Evolutionary conservation across 2,329 filamentous ascomycete genomes (phyloP), one percentile per base, ranked within the genome.

Genomic region (Emmonsiellopsis sp.): DNA sequence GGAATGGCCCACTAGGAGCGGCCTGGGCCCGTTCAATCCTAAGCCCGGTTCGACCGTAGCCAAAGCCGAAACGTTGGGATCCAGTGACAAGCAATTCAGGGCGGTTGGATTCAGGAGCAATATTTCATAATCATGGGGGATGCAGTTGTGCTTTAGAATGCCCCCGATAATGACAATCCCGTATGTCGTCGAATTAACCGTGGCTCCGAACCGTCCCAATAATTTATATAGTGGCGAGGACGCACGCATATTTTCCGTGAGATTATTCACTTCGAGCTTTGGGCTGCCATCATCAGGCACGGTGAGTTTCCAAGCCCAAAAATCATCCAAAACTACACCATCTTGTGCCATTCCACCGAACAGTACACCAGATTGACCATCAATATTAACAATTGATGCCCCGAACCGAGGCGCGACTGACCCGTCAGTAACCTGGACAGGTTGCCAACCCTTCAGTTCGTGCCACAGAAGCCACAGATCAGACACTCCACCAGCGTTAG

Each of bases 1-100:
- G 4, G 83, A 83, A 53, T 83, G 79, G 2, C 91, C 89, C 49
- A 89, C 75, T 49, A 95, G 76, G 5, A 95, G 74, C 10, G 88
- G 88, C 52, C 82, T 72, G 17, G 72, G 71, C 17, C 68, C 68
- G 32, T 59, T 55, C n/a, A 62, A 64, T 32, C 60, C 57, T 17
- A 52, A 45, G 6, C 60, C 60, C 2, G 68, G 61, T 31, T 60
- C 57, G 43, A 69, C 59, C 17, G 59, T 54, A 48, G 62, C 62
- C 13, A 71, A 50, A 10, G 66, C 42, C 44, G 61, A 57, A 34
- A 58, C 55, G 6, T 55, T 59, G n/a, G 52, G 59, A 42, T 54
- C 55, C 13, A 60, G 52, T 9, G 60, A 54, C 44, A 58, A 59
- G 14, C 56, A 56, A 0, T 58, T 51, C 5, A 66, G 51, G 31